Percentiles rank a stretch among this genome's conserved stretches.
Evolutionary conservation across 495 filamentous ascomycete genomes (phyloP).

Genomic region (Hyaloscypha hepaticicola): DNA sequence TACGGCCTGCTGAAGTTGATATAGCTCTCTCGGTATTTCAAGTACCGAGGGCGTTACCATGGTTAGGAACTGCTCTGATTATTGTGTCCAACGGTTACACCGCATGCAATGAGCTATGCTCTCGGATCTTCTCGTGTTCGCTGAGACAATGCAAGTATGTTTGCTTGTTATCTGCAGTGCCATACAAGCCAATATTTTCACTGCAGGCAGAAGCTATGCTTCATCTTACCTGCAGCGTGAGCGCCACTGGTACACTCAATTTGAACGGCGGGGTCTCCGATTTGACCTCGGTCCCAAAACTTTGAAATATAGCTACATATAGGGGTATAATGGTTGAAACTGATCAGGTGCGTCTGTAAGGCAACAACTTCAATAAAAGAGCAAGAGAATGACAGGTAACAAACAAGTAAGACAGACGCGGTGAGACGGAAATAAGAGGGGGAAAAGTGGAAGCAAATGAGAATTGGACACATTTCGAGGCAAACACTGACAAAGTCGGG

Average conservation of each 20-base stretch:
- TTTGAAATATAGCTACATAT: background rate
- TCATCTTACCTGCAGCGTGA: background rate
- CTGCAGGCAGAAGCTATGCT: background rate
- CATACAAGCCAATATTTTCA: background rate
- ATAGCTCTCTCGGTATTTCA: background rate
- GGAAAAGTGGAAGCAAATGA: slow-evolving; percentile 10
- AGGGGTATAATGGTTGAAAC: background rate
- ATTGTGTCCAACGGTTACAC: background rate
- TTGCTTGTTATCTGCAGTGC: slow-evolving; percentile 3
- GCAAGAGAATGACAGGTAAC: slow-evolving; percentile 10
- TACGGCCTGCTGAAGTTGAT: background rate
- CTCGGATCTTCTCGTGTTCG: background rate
- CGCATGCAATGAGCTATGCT: background rate
- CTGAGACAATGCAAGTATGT: background rate
- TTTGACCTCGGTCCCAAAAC: background rate
- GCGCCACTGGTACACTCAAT: background rate
- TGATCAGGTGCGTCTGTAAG: background rate
- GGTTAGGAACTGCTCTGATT: background rate
- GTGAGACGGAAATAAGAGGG: slow-evolving; percentile 2
- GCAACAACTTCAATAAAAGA: background rate
- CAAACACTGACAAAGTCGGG: background rate
- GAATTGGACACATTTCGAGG: slow-evolving; percentile 13
- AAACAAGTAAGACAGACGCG: slow-evolving; percentile 8
- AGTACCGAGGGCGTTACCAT: background rate
- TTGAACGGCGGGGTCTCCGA: slow-evolving; percentile 1